Evolutionary conservation across 2,329 filamentous ascomycete species (phyloP), one percentile per base, ranked within the genome.

Genomic region (Aspergillus carbonarius): DNA sequence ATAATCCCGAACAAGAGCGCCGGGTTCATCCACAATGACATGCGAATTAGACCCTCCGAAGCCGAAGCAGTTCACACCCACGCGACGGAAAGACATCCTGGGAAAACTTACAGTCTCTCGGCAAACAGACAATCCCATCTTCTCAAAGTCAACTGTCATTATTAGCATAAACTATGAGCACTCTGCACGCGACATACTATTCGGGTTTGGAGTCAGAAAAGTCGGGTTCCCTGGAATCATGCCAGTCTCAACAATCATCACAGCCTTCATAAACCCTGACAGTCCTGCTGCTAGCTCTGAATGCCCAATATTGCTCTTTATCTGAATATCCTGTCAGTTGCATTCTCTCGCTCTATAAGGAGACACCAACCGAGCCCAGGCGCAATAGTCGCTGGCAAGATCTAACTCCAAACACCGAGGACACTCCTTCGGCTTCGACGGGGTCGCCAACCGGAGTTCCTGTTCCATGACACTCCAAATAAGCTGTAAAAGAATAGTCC

Each of bases 401-500:
- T 27, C 25, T 25, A 25, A 6, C 25, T 27, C 59, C 56, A 53
- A 72, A 68, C 0, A 65, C 66, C 2, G 55, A 47, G 6, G 50
- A 54, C n/a, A 70, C 65, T 3, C 66, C 70, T 7, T 54, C 40
- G 0, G 65, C 58, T 54, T 73, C 71, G 10, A 54, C 23, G 1
- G 67, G 70, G 48, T 74, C 71, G 3, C 71, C 72, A 5, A 53
- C n/a, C 10, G 37, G 4, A 1, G 72, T 74, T 18, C 76, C 77
- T 0, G 78, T 79, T 9, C 76, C 76, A 55, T 79, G 77, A 10
- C 68, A 69, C 52, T 79, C 72, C 17, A 79, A 70, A 57, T 71
- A 79, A 20, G 72, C 70, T 1, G 70, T 66, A 1, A 63, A 54
- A 1, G 60, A 47, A 1, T 53, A 53, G 57, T 75, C 70, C 2